Base-by-base conservation (phyloP, 495 filamentous ascomycete genomes). In the Xylaria flabelliformis region DNA sequence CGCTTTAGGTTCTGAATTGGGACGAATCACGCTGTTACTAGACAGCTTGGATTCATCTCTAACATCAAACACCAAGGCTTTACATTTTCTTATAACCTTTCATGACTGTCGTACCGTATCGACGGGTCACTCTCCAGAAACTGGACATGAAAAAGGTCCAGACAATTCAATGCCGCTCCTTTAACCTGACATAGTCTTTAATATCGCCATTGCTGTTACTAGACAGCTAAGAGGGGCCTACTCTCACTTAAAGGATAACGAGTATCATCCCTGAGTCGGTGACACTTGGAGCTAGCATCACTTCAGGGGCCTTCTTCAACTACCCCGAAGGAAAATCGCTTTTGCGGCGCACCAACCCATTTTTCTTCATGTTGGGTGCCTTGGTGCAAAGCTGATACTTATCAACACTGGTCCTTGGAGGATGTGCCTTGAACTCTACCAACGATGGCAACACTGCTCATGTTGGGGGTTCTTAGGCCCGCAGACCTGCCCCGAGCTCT, bases 381-480 rank as follows among this genome's bases (percentile, higher is more conserved):
- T 34, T 21, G 19, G 46, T 41, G 44, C 15, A 3, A 34, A 56
- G 29, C 17, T 21, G 36, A 10, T 34, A 4, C 41, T 21, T 39
- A 19, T 53, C 34, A 29, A 46, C 34, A 9, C 13, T 32, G 26
- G n/a, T 44, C 4, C 39, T 46, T 7, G 56, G n/a, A 73, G 66
- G 15, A 79, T 79, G 77, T 79, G 77, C 34, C 77, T 74, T 63
- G 77, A 79, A 63, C 72, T 79, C 9, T 79, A 79, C 44, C 77
- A 79, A 68, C 74, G 77, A 19, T 79, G 77, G 77, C 29, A 67
- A n/a, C 70, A 72, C n/a, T 79, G 77, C 56, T 72, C 63, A 17
- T 79, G 77, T 36, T 79, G 77, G 77, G 77, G 77, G 4, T 79
- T 79, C 19, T 21, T 79, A 12, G 71, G 70, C 69, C 77, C 77